Evolutionary conservation across 108 stramenopile species (phyloP).

Genomic region (Stephanodiscus triporus): DNA sequence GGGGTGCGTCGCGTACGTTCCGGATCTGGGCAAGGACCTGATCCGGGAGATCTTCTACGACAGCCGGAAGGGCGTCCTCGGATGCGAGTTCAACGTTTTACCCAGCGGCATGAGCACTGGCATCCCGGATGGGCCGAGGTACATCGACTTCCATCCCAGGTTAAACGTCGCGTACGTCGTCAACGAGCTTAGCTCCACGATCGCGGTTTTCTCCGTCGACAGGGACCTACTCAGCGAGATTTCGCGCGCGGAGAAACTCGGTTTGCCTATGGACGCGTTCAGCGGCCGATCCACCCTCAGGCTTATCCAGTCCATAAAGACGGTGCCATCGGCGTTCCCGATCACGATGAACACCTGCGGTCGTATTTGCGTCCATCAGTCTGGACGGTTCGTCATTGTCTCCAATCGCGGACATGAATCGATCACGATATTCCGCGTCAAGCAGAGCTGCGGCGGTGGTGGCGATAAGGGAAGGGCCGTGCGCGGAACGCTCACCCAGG

Average conservation of each 20-base stretch:
- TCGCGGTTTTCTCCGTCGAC: slow-evolving; percentile 88
- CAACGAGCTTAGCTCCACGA: slow-evolving; percentile 88
- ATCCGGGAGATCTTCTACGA: slow-evolving; percentile 87
- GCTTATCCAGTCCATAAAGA: slow-evolving; percentile 89
- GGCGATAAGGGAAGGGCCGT: slow-evolving; percentile 48
- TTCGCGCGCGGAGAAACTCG: slow-evolving; percentile 53
- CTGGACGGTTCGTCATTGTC: slow-evolving; percentile 88
- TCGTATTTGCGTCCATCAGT: slow-evolving; percentile 87
- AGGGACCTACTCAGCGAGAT: slow-evolving; percentile 72
- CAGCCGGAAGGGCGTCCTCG: slow-evolving; percentile 57
- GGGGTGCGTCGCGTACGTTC: slow-evolving; percentile 83
- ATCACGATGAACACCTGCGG: slow-evolving; percentile 93
- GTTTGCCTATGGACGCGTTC: slow-evolving; percentile 70
- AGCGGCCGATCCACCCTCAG: slow-evolving; percentile 74
- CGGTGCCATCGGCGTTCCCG: slow-evolving; percentile 90
- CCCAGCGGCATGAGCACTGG: slow-evolving; percentile 83
- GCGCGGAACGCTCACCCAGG: slow-evolving; percentile 67
- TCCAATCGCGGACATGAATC: slow-evolving; percentile 94
- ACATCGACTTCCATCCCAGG: slow-evolving; percentile 89
- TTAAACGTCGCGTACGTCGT: slow-evolving; percentile 88
- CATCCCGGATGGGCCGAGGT: slow-evolving; percentile 89
- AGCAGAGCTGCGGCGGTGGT: slow-evolving; percentile 34
- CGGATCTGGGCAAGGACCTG: slow-evolving; percentile 90
- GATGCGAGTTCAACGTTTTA: slow-evolving; percentile 66
- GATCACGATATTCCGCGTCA: slow-evolving; percentile 84